Evolutionary conservation across 352 stramenopile species (phyloP).

Genomic region (Pythium apleroticum): DNA sequence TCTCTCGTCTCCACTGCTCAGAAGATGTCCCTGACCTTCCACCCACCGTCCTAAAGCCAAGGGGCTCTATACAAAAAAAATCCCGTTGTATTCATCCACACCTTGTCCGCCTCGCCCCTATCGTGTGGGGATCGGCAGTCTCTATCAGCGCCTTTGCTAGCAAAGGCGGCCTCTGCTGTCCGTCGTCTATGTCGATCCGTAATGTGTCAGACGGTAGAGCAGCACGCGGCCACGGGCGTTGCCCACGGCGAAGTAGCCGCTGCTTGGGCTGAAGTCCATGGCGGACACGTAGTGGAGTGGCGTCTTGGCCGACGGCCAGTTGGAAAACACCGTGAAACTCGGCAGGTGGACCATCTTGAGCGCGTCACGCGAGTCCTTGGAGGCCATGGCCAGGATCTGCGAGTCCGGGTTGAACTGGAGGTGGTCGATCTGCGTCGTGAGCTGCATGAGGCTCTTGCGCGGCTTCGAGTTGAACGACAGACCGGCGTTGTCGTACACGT

Average conservation of each 20-base stretch:
- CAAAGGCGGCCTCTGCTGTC: neutral
- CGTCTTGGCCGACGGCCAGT: constrained; percentile 97
- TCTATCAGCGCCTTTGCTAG: neutral
- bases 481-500: constrained; percentile 92
- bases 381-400: constrained; percentile 95
- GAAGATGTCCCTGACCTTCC: constrained; percentile 56
- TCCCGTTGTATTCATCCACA: neutral
- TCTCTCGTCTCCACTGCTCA: constrained; percentile 64
- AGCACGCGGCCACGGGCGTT: constrained; percentile 97
- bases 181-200: constrained; percentile 70
- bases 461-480: constrained; percentile 58
- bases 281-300: constrained; percentile 96
- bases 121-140: constrained; percentile 11
- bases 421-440: constrained; percentile 91
- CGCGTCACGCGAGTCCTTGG: constrained; percentile 89
- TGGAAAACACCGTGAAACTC: constrained; percentile 94
- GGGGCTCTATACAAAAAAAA: neutral
- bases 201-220: constrained; percentile 96
- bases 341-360: constrained; percentile 96
- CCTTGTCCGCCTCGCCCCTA: neutral
- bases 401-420: constrained; percentile 93
- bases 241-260: constrained; percentile 93
- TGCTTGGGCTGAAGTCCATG: constrained; percentile 96
- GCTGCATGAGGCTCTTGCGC: constrained; percentile 96
- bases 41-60: constrained; percentile 17